phyloP scores from a whole-genome alignment of 2,329 filamentous ascomycete genomes.

The Claviceps cyperi region DNA sequence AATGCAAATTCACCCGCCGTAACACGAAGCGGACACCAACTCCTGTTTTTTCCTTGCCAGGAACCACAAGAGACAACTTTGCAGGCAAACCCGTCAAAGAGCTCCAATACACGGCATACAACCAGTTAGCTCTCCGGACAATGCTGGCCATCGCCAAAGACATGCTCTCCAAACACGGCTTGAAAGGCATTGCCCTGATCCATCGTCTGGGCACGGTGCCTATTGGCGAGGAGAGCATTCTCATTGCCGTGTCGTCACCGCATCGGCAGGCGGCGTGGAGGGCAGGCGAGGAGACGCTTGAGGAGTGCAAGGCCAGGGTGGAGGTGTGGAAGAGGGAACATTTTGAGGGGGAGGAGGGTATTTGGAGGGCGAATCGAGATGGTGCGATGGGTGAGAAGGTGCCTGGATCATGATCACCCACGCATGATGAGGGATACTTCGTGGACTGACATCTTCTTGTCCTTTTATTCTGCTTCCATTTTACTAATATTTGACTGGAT shows the following conservation, averaged over 20 bases:
- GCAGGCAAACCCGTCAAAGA: constrained; percentile 54
- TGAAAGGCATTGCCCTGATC: constrained; percentile 63
- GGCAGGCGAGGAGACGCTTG: constrained; percentile 78
- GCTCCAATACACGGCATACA: constrained; percentile 63
- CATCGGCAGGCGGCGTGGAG: constrained; percentile 78
- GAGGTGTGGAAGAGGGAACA: constrained; percentile 94
- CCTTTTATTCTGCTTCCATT: too few relatives aligned
- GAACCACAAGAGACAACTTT: constrained; percentile 67
- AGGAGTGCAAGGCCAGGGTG: constrained; percentile 71
- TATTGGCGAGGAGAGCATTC: constrained; percentile 83
- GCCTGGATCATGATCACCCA: constrained; percentile 4
- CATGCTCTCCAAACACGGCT: constrained; percentile 43
- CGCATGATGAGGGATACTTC: too few relatives aligned
- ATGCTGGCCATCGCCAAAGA: constrained; percentile 49
- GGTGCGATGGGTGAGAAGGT: constrained; percentile 42
- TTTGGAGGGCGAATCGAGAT: constrained; percentile 83
- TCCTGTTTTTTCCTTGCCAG: constrained; percentile 22
- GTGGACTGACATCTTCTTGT: too few relatives aligned
- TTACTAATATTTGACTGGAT: too few relatives aligned
- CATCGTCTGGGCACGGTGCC: constrained; percentile 78
- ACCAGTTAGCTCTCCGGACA: constrained; percentile 52
- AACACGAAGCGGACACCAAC: background rate
- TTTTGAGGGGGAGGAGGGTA: constrained; percentile 61
- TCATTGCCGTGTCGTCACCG: constrained; percentile 71
- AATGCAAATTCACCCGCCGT: background rate